Evolutionary conservation across 2,329 filamentous ascomycete genomes (phyloP).

Genomic region (Colletotrichum sp.): DNA sequence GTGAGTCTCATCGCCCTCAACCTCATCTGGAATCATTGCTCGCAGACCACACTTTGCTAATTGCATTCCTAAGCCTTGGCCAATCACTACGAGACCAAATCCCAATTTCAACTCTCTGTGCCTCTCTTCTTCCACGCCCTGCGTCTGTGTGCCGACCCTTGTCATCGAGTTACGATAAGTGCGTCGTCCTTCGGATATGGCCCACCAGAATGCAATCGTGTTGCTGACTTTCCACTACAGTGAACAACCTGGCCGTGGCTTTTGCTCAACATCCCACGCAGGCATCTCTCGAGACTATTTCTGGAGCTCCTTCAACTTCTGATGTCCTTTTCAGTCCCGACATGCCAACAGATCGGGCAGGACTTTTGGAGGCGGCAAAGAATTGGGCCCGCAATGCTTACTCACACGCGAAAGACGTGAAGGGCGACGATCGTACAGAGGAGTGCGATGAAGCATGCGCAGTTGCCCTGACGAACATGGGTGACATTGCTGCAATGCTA

Average conservation of each 20-base stretch:
- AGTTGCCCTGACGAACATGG: constrained; percentile 85
- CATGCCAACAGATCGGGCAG: constrained; percentile 54
- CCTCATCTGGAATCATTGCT: background rate
- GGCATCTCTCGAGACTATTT: constrained; percentile 20
- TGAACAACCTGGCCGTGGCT: constrained; percentile 82
- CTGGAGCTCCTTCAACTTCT: constrained; percentile 9
- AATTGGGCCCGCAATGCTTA: constrained; percentile 83
- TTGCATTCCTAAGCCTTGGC: constrained; percentile 64
- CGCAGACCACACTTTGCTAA: constrained; percentile 27
- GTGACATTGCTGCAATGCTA: constrained; percentile 79
- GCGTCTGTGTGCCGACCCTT: constrained; percentile 67
- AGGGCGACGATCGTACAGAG: constrained; percentile 68
- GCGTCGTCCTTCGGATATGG: constrained; percentile 34
- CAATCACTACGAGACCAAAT: constrained; percentile 74
- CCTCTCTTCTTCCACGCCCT: constrained; percentile 89
- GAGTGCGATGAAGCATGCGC: constrained; percentile 88
- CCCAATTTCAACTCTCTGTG: constrained; percentile 80
- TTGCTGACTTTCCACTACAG: constrained; percentile 36
- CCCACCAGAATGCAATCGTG: background rate
- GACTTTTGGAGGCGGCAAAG: constrained; percentile 71
- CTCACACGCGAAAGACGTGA: constrained; percentile 67
- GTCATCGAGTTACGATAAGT: constrained; percentile 83
- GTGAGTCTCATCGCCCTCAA: constrained; percentile 38
- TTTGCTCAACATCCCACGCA: constrained; percentile 70
- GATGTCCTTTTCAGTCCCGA: constrained; percentile 13